Base-by-base conservation (phyloP, 331 rosid genomes). In the Spiraea crenata region DNA sequence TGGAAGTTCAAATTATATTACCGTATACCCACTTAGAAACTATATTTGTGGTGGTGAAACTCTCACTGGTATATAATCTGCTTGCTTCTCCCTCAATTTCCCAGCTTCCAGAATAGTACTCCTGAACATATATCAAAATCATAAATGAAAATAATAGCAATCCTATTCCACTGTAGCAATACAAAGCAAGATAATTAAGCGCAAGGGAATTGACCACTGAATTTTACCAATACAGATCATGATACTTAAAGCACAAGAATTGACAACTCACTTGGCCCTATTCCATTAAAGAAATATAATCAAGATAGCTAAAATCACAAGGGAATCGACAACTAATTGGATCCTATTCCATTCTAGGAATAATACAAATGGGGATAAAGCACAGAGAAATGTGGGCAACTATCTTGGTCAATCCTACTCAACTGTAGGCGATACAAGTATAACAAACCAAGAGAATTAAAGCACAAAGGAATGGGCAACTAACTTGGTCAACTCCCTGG, bases 401-500 rank as follows among this genome's bases (percentile, higher is more conserved):
- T 37, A 48, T 71, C 48, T 34, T 54, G 25, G 10, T 25, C 14
- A 14, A 34, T 9, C 17, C 11, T 38, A n/a, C n/a, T n/a, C n/a
- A n/a, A n/a, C n/a, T n/a, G n/a, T n/a, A n/a, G n/a, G n/a, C n/a
- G n/a, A n/a, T n/a, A n/a, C n/a, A n/a, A 62, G 55, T 13, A 16
- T 54, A 10, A 17, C 61, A 48, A 16, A 64, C 46, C 5, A 68
- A 52, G 44, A 35, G 12, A 42, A 63, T 42, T 45, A 58, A 40
- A 60, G 17, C 57, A 61, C 60, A 78, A 41, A 38, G 65, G 57
- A 0, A 10, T 40, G 58, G 17, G 49, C 7, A 38, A 75, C 83
- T 77, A 47, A 91, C 97, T 91, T 91, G n/a, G n/a, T n/a, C n/a
- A n/a, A n/a, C 80, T 89, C 89, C 81, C 83, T 86, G 76, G 87